phyloP scores from a whole-genome alignment of 495 filamentous ascomycete genomes.

The Trichoderma parareesei region DNA sequence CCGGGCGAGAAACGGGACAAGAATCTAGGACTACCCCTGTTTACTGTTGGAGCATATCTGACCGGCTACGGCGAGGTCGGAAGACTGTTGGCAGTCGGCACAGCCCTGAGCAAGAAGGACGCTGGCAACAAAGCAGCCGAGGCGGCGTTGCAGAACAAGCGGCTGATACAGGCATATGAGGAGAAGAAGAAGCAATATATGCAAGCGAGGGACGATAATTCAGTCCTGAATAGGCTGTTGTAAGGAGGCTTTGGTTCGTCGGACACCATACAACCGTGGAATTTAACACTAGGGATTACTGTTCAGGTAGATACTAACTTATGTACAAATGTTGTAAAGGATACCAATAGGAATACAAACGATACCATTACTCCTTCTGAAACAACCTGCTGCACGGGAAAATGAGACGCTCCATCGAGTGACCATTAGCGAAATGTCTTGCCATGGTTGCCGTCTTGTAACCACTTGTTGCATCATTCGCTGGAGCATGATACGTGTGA shows the following conservation, averaged over 20 bases:
- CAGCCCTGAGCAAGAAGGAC: constrained; percentile 60
- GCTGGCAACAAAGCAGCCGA: constrained; percentile 65
- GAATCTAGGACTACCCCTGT: constrained; percentile 51
- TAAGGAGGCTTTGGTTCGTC: neutral
- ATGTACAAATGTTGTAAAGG: too few species aligned
- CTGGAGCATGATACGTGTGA: too few species aligned
- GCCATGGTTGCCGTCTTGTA: neutral
- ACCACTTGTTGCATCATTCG: neutral
- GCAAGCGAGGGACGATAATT: constrained; percentile 15
- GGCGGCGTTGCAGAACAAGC: constrained; percentile 52
- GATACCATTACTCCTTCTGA: too few species aligned
- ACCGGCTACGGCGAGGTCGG: constrained; percentile 64
- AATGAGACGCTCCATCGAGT: neutral
- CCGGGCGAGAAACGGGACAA: constrained; percentile 45
- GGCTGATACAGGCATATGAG: constrained; percentile 46
- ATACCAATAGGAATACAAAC: too few species aligned
- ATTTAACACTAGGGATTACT: too few species aligned
- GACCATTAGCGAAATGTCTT: neutral
- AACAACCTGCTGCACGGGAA: neutral
- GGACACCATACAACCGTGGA: too few species aligned
- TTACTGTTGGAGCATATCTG: constrained; percentile 59
- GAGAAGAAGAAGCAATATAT: constrained; percentile 40
- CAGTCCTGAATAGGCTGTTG: neutral
- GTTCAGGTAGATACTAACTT: too few species aligned
- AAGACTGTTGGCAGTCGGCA: constrained; percentile 57